Evolutionary conservation across 208 protist species (phyloP), one percentile per base, ranked within the genome.

Genomic region (Acanthamoeba lenticulata): DNA sequence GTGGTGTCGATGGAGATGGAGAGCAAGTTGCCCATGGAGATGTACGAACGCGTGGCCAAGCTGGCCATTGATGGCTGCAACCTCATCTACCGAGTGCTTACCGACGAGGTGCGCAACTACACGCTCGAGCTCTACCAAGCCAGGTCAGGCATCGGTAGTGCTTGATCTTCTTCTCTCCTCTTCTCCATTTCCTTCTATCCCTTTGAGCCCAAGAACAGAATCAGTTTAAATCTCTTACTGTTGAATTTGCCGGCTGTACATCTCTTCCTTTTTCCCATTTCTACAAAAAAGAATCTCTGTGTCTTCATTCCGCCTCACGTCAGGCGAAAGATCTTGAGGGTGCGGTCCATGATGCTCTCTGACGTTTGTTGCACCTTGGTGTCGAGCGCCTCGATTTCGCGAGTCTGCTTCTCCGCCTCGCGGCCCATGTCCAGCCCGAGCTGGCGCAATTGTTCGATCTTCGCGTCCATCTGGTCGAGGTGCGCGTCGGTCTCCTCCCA

Each of bases 1-100:
- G 79, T 98, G 13, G 67, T 90, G 19, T 85, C 95, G 45, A 27
- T 97, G 13, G 95, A 98, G 77, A 97, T 98, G 95, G 96, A 97
- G n/a, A 95, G 94, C 36, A 97, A 97, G 77, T 36, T 98, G 38
- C 94, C 95, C 24, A 74, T 97, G 34, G 95, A 97, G 32, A 67
- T 90, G 47, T 97, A 98, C 89, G 96, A 97, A 47, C 62, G 95
- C 38, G 96, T 98, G 13, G 49, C 97, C 17, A 81, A 94, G 15
- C 27, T 96, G 15, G 97, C 96, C 24, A 42, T 94, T 15, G 77
- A 96, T 42, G 97, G 97, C 42, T 97, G 96, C 72, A 83, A 96
- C 65, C 94, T 94, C 29, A 97, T 97, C 90, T 95, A 92, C 62
- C 86, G 44, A 74, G 55, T 92, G 34, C 52, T 92, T 17, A 74